Conservation (phyloP, 257 asterid species). For the Nicotiana otophora region DNA sequence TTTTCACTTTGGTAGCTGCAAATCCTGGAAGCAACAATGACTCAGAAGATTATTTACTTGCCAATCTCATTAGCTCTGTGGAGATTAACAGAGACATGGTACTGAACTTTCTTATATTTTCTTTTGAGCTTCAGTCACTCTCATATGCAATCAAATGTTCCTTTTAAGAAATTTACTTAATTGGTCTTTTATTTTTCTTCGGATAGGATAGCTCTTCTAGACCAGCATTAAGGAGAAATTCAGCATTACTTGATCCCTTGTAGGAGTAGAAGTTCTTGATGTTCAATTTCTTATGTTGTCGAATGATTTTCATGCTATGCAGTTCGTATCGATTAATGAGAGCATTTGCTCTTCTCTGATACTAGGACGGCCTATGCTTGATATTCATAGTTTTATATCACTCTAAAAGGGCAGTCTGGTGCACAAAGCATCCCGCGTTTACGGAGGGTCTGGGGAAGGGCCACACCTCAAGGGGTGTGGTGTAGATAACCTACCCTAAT, state of each 20-base stretch:
- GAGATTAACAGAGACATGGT: conserved; percentile 53
- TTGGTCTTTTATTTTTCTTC: neutral
- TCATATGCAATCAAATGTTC: neutral
- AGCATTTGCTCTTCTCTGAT: neutral
- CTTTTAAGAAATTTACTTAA: neutral
- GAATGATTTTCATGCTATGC: neutral
- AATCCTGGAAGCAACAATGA: conserved; percentile 37
- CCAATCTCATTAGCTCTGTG: conserved; percentile 34
- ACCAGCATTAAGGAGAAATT: neutral
- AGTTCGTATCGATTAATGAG: neutral
- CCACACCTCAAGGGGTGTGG: too few relatives aligned
- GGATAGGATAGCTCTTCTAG: neutral
- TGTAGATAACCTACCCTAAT: too few relatives aligned
- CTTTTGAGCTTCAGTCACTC: neutral
- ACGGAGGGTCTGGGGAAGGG: too few relatives aligned
- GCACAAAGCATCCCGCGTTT: too few relatives aligned
- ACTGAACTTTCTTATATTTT: conserved; percentile 16
- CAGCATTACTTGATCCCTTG: neutral
- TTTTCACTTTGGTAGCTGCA: conserved; percentile 29
- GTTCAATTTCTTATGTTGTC: neutral
- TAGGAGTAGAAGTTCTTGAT: neutral
- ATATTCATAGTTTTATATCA: too few relatives aligned
- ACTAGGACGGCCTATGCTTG: neutral
- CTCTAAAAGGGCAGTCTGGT: too few relatives aligned
- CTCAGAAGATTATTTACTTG: conserved; percentile 35